Evolutionary conservation across 495 filamentous ascomycete species (phyloP), one percentile per base, ranked within the genome.

Genomic region (Rhizodiscina lignyota): DNA sequence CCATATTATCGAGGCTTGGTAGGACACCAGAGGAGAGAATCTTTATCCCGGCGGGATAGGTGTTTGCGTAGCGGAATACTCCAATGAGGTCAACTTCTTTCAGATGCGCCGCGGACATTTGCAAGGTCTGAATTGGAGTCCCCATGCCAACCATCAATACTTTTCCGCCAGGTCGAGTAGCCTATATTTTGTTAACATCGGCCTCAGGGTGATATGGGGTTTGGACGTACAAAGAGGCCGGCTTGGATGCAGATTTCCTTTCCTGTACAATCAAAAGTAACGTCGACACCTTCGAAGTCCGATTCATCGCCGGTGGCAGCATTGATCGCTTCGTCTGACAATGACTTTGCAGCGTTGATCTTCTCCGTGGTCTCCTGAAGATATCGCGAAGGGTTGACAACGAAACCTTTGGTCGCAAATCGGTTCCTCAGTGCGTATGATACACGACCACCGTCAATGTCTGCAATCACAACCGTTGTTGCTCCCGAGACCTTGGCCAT

Each of bases 251-350:
- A 53, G 10, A 44, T 44, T 34, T 50, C 47, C 37, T 50, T 49
- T n/a, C 50, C 50, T 36, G 50, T 53, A 36, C 50, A 53, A 28
- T 53, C 50, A 28, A 53, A 53, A 10, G 50, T 53, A 26, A 50
- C 44, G 21, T 53, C 50, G 16, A 40, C 40, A 12, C 47, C 50
- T 21, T 53, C 47, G 19, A 45, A 41, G 26, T 50, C 46, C 4
- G 28, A 21, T 17, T 51, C 48, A 21, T 45, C 35, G n/a, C 39
- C 38, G 5, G 38, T 43, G 16, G 46, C 45, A 23, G 45, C 42
- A 18, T 44, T 24, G 24, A 50, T 35, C 17, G 49, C 39, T 22
- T 49, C 45, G 18, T 11, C 23, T 16, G 48, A 38, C n/a, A 51
- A 20, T 5, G 45, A 42, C 30, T 51, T 51, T 1, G 48, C 48